phyloP scores from a whole-genome alignment of 2,329 filamentous ascomycete species.

The Fusarium decemcellulare region DNA sequence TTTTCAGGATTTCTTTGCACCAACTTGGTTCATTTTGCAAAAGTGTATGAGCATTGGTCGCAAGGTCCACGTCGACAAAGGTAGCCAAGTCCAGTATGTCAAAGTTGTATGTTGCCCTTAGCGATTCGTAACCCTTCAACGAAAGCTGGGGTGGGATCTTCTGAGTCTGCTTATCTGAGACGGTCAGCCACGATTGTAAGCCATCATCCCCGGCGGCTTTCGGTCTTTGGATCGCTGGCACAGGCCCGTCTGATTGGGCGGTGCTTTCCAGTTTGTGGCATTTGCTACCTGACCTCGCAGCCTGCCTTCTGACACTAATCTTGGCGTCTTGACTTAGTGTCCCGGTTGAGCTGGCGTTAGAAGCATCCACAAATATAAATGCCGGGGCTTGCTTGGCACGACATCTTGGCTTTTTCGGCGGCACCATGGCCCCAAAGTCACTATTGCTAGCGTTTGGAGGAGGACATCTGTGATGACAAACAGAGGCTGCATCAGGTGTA shows the following conservation, averaged over 20 bases:
- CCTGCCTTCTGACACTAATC: neutral
- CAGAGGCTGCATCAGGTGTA: too few relatives aligned
- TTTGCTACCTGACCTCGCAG: neutral
- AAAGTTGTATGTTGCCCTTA: neutral
- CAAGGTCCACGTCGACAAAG: conserved; percentile 1
- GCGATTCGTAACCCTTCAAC: neutral
- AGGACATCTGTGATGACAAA: too few relatives aligned
- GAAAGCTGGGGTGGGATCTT: neutral
- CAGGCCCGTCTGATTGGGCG: neutral
- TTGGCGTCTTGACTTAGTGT: neutral
- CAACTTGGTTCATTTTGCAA: neutral
- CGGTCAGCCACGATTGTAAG: neutral
- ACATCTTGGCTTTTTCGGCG: neutral
- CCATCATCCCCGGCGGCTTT: too few relatives aligned
- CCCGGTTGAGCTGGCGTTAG: neutral
- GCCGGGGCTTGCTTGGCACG: neutral
- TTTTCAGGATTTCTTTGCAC: neutral
- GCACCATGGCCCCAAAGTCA: neutral
- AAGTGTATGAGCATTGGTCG: neutral
- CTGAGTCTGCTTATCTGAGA: neutral
- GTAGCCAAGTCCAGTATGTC: conserved; percentile 2
- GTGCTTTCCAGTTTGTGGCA: neutral
- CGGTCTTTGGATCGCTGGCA: neutral
- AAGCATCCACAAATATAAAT: neutral
- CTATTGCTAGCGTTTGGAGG: too few relatives aligned